These are phyloP conservation scores for Aspergillus fijiensis DNA, from an alignment of 2,329 filamentous ascomycete species.

Conservation along the genomic window DNA sequence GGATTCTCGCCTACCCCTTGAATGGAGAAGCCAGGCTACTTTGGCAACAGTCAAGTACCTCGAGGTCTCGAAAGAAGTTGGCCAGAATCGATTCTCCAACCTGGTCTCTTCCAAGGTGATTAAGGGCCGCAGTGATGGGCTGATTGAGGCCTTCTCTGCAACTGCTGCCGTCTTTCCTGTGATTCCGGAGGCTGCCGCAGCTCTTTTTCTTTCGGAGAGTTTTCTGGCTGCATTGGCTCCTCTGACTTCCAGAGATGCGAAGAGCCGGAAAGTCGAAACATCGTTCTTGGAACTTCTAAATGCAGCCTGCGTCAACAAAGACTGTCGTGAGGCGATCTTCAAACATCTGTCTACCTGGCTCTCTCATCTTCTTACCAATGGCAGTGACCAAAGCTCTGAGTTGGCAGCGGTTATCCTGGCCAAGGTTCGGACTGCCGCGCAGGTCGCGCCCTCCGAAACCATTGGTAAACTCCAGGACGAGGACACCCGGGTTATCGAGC, in stretches of 20 bases:
- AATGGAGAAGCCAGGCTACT: constrained; percentile 76
- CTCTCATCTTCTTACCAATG: constrained; percentile 75
- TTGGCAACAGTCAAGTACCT: constrained; percentile 81
- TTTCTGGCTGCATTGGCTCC: constrained; percentile 77
- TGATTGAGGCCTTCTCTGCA: constrained; percentile 91
- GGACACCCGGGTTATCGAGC: constrained; percentile 51
- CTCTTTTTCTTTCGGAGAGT: constrained; percentile 82
- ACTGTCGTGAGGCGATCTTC: constrained; percentile 78
- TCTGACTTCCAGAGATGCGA: constrained; percentile 75
- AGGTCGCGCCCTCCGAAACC: constrained; percentile 28
- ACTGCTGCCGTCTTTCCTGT: constrained; percentile 85
- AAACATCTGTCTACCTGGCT: constrained; percentile 87
- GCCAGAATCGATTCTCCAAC: constrained; percentile 66
- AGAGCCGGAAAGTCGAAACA: constrained; percentile 81
- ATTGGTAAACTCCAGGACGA: constrained; percentile 36
- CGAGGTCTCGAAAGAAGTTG: constrained; percentile 70
- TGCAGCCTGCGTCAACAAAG: constrained; percentile 80
- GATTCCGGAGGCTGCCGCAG: constrained; percentile 69
- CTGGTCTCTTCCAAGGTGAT: constrained; percentile 73
- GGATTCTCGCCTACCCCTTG: constrained; percentile 74
- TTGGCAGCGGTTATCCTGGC: constrained; percentile 72
- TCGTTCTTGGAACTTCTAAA: constrained; percentile 87
- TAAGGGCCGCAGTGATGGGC: constrained; percentile 78
- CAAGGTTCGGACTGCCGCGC: constrained; percentile 53
- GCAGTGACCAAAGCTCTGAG: constrained; percentile 54